Evolutionary conservation across 2,329 filamentous ascomycete genomes (phyloP).

Genomic region (Paecilomyces sp.): DNA sequence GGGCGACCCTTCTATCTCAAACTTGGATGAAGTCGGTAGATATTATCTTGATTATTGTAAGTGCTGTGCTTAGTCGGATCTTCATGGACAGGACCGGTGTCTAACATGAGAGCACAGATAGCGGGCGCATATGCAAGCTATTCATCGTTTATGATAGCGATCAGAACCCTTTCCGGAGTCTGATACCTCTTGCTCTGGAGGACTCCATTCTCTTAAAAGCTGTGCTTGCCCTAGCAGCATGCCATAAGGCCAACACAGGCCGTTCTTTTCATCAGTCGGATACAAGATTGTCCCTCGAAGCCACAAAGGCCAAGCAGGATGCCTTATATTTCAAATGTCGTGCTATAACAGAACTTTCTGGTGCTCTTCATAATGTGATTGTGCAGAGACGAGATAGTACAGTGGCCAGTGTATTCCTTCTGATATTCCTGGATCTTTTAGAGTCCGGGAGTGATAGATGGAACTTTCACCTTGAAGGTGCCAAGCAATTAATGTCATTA

Average conservation of each 20-base stretch:
- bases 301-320: slow-evolving; percentile 16
- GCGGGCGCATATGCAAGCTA: slow-evolving; percentile 26
- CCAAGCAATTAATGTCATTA: slow-evolving; percentile 1
- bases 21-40: slow-evolving; percentile 14
- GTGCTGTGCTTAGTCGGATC: slow-evolving; percentile 1
- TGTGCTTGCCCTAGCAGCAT: slow-evolving; percentile 25
- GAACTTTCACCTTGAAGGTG: slow-evolving; percentile 11
- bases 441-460: slow-evolving; percentile 12
- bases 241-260: slow-evolving; percentile 23
- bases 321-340: slow-evolving; percentile 27
- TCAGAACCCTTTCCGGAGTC: slow-evolving; percentile 24
- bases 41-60: slow-evolving; percentile 29
- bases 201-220: slow-evolving; percentile 22
- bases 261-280: slow-evolving; percentile 14
- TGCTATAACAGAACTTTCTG: slow-evolving; percentile 23
- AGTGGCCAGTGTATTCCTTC: slow-evolving; percentile 26
- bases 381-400: slow-evolving; percentile 16
- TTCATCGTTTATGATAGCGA: slow-evolving; percentile 29
- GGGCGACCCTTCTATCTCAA: slow-evolving; percentile 1
- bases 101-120: slow-evolving; percentile 15
- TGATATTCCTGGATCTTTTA: slow-evolving; percentile 13
- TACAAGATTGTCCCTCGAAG: not conserved
- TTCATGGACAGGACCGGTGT: not conserved
- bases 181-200: slow-evolving; percentile 22
- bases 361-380: slow-evolving; percentile 9